Conservation (phyloP, 169 alveolate genomes). For the Amoebophrya sp. region DNA sequence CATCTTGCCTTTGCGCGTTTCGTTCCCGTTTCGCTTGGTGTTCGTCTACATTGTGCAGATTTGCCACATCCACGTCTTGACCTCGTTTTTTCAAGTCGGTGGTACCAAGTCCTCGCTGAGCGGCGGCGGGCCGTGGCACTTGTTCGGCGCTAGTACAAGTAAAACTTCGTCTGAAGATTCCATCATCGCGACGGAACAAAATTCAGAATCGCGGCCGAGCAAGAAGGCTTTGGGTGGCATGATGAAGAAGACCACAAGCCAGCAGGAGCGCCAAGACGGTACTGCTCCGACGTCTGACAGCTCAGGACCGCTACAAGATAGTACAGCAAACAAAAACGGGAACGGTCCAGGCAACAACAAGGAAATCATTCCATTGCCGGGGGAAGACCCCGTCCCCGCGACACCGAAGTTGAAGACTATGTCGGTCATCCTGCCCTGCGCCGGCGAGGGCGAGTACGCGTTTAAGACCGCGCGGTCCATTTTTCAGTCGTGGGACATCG, state of each 20-base stretch:
- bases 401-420: background rate
- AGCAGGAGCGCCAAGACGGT: background rate
- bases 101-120: too few relatives aligned
- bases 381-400: background rate
- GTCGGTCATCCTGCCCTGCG: background rate
- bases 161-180: too few relatives aligned
- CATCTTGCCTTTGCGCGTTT: background rate
- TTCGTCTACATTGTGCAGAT: background rate
- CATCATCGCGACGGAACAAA: too few relatives aligned
- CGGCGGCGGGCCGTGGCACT: too few relatives aligned
- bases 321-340: too few relatives aligned
- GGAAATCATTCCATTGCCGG: background rate
- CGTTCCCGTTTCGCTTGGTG: background rate
- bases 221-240: background rate
- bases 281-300: too few relatives aligned
- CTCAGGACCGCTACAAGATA: too few relatives aligned
- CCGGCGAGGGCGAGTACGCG: background rate
- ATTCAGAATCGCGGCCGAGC: too few relatives aligned
- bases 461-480: background rate
- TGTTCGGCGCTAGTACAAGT: too few relatives aligned
- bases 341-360: too few relatives aligned
- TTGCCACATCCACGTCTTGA: background rate
- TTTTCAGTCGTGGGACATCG: background rate
- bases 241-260: background rate
- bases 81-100: too few relatives aligned